Evolutionary conservation across 2,329 filamentous ascomycete species (phyloP).

Genomic region (Penicillium hordei): DNA sequence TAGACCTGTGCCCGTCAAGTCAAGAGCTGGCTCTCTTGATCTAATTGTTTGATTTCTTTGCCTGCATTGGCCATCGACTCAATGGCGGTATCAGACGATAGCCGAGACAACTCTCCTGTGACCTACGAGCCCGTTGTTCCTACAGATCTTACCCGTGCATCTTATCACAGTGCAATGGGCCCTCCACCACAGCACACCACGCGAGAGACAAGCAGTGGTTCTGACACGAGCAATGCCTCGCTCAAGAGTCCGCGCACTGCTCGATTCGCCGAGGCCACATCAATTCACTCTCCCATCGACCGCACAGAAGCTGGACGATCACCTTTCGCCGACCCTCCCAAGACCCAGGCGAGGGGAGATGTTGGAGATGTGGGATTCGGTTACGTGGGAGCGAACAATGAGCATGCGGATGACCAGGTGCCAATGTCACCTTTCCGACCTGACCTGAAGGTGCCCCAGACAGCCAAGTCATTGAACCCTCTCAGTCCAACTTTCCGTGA

Average conservation of each 20-base stretch:
- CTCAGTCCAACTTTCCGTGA: constrained; percentile 89
- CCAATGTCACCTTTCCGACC: constrained; percentile 82
- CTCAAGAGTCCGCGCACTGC: constrained; percentile 57
- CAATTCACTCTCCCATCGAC: constrained; percentile 62
- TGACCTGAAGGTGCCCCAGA: constrained; percentile 83
- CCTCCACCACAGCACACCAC: constrained; percentile 29
- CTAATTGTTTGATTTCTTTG: constrained; percentile 14
- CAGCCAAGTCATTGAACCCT: constrained; percentile 72
- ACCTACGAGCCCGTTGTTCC: constrained; percentile 41
- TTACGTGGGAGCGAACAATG: constrained; percentile 67
- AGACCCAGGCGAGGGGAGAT: constrained; percentile 51
- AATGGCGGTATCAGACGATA: constrained; percentile 31
- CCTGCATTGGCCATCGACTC: constrained; percentile 4
- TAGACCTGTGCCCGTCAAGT: constrained; percentile 6
- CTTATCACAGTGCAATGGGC: constrained; percentile 33
- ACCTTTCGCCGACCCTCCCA: constrained; percentile 54
- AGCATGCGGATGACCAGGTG: constrained; percentile 54
- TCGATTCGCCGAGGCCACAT: constrained; percentile 65
- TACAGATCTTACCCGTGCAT: constrained; percentile 37
- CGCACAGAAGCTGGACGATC: constrained; percentile 44
- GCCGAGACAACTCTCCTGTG: constrained; percentile 29
- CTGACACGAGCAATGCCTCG: constrained; percentile 36
- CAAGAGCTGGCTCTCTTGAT: constrained; percentile 41
- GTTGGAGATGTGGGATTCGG: constrained; percentile 90
- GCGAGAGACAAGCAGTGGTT: constrained; percentile 29